Percentiles rank a stretch among this genome's conserved stretches.
phyloP scores from a whole-genome alignment of 108 stramenopile genomes.

The Schizochytrium sp. region DNA sequence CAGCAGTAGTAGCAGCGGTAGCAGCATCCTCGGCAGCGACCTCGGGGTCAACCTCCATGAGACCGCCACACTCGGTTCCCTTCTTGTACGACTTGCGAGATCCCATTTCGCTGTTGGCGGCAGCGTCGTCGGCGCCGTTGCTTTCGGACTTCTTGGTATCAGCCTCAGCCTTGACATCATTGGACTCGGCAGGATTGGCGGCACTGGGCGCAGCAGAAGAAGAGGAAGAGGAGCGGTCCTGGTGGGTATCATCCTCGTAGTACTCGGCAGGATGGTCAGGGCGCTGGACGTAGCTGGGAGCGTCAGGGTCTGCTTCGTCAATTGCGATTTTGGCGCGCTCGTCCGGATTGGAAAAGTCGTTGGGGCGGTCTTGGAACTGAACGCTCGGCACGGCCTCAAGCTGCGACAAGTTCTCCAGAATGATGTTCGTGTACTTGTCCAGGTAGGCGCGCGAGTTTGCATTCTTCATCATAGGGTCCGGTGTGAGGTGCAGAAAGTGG shows the following conservation, averaged over 20 bases:
- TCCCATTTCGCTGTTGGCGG: background rate
- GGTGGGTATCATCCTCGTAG: background rate
- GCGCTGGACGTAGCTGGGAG: background rate
- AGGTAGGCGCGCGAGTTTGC: conserved; percentile 60
- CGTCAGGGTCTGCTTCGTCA: conserved; percentile 5
- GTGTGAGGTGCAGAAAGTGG: conserved; percentile 85
- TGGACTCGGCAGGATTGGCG: background rate
- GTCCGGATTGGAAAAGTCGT: conserved; percentile 47
- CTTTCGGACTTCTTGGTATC: background rate
- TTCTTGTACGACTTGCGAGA: background rate
- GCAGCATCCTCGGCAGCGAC: background rate
- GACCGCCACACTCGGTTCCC: background rate
- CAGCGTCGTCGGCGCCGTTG: background rate
- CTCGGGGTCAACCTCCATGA: background rate
- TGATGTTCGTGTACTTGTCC: conserved; percentile 50
- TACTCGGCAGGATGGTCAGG: conserved; percentile 15
- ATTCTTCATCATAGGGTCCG: conserved; percentile 66
- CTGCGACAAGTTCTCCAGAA: conserved; percentile 66
- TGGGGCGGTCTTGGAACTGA: conserved; percentile 82
- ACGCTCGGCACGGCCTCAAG: conserved; percentile 73
- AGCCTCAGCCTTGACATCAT: background rate
- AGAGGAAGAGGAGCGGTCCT: background rate
- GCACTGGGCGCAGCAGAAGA: background rate
- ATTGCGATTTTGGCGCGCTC: conserved; percentile 35
- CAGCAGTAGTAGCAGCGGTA: background rate